Evolutionary conservation across 768 basidiomycete genomes (phyloP).

Genomic region (Fomitopsis serialis): DNA sequence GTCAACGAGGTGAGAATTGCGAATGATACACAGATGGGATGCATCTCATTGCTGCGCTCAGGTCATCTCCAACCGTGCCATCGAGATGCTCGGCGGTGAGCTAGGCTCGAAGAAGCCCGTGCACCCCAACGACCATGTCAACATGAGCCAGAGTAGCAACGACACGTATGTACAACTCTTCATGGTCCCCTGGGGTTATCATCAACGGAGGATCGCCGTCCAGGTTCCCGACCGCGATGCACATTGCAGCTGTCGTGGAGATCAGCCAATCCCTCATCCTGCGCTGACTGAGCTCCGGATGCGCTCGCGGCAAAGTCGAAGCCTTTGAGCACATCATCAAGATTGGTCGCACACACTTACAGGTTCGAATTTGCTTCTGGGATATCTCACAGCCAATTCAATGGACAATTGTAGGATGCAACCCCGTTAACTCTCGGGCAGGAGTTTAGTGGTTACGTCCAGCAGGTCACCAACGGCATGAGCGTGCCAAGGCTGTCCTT

Average conservation of each 20-base stretch:
- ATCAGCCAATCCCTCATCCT: conserved; percentile 76
- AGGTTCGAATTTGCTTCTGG: conserved; percentile 34
- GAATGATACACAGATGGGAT: not conserved
- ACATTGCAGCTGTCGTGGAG: conserved; percentile 92
- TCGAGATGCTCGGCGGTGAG: conserved; percentile 92
- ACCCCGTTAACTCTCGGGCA: conserved; percentile 97
- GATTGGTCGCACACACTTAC: conserved; percentile 96
- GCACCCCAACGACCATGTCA: conserved; percentile 99
- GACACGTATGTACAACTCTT: conserved; percentile 67
- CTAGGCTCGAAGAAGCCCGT: conserved; percentile 96
- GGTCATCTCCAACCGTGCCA: conserved; percentile 98
- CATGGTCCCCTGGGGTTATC: not conserved
- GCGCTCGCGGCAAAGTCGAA: conserved; percentile 80
- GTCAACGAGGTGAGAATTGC: conserved; percentile 73
- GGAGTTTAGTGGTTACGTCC: conserved; percentile 98
- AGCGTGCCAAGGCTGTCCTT: conserved; percentile 71
- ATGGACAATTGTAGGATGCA: conserved; percentile 60
- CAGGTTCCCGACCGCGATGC: conserved; percentile 99
- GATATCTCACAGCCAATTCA: not conserved
- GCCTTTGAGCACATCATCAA: conserved; percentile 92
- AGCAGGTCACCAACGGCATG: conserved; percentile 91
- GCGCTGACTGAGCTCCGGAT: conserved; percentile 81
- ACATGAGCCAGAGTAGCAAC: conserved; percentile 98
- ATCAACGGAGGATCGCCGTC: too few species aligned
- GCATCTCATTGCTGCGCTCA: conserved; percentile 30